phyloP scores from a whole-genome alignment of 2,329 filamentous ascomycete genomes.

The Knufia petricola region DNA sequence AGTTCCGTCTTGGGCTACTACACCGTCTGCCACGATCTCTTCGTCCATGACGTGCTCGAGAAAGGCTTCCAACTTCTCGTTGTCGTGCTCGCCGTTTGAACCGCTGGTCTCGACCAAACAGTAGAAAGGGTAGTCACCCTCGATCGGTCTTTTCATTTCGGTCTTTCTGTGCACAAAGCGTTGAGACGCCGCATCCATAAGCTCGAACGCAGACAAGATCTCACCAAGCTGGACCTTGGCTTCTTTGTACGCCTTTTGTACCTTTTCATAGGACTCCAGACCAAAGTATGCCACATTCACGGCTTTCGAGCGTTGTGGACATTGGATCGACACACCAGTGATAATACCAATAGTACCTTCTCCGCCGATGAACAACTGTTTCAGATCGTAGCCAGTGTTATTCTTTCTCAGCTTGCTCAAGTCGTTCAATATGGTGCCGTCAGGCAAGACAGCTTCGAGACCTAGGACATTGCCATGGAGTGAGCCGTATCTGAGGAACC shows the following conservation, averaged over 20 bases:
- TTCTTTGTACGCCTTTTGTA: constrained; percentile 73
- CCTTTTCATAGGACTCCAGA: constrained; percentile 80
- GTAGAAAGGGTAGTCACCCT: constrained; percentile 83
- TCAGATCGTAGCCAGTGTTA: constrained; percentile 96
- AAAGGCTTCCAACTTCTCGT: constrained; percentile 80
- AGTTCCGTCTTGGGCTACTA: constrained; percentile 86
- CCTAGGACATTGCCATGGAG: constrained; percentile 88
- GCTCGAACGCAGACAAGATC: constrained; percentile 92
- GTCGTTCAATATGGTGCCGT: constrained; percentile 86
- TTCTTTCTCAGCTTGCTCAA: constrained; percentile 87
- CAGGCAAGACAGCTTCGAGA: constrained; percentile 83
- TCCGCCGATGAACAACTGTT: constrained; percentile 90
- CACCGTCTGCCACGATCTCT: constrained; percentile 79
- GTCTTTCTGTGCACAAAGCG: constrained; percentile 64
- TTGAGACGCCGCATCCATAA: constrained; percentile 86
- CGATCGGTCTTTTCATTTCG: constrained; percentile 68
- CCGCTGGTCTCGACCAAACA: constrained; percentile 94
- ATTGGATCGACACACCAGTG: constrained; percentile 80
- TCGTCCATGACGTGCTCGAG: constrained; percentile 84
- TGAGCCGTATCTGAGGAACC: constrained; percentile 84
- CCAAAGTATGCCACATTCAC: constrained; percentile 95
- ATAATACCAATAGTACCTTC: constrained; percentile 94
- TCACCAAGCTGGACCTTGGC: constrained; percentile 86
- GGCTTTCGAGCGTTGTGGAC: constrained; percentile 75
- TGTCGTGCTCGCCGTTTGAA: constrained; percentile 87